Conservation (phyloP, 768 basidiomycete genomes). For the Kwoniella newhampshirensis region DNA sequence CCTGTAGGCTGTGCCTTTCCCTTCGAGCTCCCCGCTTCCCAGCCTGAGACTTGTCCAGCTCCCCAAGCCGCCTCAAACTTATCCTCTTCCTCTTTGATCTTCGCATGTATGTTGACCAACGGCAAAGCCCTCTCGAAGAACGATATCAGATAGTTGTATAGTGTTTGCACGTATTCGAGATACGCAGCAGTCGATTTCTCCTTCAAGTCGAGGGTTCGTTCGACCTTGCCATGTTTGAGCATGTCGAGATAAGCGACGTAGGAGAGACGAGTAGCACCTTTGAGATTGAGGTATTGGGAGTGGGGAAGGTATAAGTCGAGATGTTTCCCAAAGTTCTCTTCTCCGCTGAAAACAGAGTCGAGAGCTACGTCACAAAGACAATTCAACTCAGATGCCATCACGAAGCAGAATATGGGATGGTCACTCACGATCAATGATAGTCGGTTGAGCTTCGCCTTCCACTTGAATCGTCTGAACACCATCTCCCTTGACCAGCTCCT, state of each 20-base stretch:
- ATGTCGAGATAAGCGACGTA: constrained; percentile 93
- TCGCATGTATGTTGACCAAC: constrained; percentile 69
- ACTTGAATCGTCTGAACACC: constrained; percentile 67
- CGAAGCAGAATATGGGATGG: background rate
- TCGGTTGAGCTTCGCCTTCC: constrained; percentile 63
- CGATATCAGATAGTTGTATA: constrained; percentile 80
- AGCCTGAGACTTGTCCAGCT: constrained; percentile 68
- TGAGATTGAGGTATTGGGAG: constrained; percentile 82
- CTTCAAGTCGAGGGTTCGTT: constrained; percentile 46
- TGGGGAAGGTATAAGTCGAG: constrained; percentile 89
- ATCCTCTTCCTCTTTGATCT: constrained; percentile 63
- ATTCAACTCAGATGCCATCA: background rate
- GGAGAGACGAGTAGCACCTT: constrained; percentile 68
- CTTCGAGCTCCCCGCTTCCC: constrained; percentile 62
- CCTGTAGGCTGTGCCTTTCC: constrained; percentile 55
- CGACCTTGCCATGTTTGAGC: constrained; percentile 66
- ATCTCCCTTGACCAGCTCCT: constrained; percentile 59
- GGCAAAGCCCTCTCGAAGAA: constrained; percentile 84
- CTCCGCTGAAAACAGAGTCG: constrained; percentile 79
- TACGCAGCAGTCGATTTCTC: constrained; percentile 49
- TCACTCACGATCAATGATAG: constrained; percentile 70
- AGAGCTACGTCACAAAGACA: constrained; percentile 36
- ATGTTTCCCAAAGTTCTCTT: constrained; percentile 92
- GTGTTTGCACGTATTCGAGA: constrained; percentile 73
- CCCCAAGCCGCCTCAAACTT: constrained; percentile 84